These are phyloP conservation scores for Hylodesmum podocarpum DNA, from an alignment of 306 rosid species.

Conservation along the genomic window DNA sequence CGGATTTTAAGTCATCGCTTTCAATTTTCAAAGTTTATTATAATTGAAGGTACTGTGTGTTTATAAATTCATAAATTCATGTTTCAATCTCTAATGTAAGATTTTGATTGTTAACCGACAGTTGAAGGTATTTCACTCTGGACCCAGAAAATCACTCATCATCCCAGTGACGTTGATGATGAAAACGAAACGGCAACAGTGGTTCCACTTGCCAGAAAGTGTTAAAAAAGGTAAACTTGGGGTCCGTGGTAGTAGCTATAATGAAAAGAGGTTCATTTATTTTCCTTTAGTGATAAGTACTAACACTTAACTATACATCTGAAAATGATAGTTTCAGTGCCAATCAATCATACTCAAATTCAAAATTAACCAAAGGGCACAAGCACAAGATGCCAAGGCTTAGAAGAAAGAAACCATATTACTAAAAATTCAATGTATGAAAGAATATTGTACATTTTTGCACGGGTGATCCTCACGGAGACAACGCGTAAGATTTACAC, in stretches of 20 bases:
- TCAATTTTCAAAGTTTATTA: too few species aligned
- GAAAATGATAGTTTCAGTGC: conserved; percentile 13
- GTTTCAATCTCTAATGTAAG: too few species aligned
- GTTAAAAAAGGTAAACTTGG: not conserved
- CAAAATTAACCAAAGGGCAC: not conserved
- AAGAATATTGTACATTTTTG: not conserved
- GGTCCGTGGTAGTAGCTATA: not conserved
- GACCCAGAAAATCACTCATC: not conserved
- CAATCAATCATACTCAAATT: not conserved
- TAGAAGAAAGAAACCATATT: not conserved
- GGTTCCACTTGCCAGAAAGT: not conserved
- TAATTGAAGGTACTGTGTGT: too few species aligned
- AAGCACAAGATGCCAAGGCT: not conserved
- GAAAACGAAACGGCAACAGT: not conserved
- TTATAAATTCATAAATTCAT: too few species aligned
- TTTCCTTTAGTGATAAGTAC: not conserved
- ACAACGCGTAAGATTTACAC: not conserved
- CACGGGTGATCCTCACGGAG: not conserved
- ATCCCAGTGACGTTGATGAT: not conserved
- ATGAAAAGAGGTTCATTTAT: conserved; percentile 2
- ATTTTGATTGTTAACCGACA: too few species aligned
- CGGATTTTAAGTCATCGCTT: too few species aligned
- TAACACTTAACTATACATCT: not conserved
- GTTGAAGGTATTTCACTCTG: not conserved
- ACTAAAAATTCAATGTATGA: not conserved